These are phyloP conservation scores for Penicillium bovifimosum DNA, from an alignment of 495 filamentous ascomycete genomes.

Conservation along the genomic window DNA sequence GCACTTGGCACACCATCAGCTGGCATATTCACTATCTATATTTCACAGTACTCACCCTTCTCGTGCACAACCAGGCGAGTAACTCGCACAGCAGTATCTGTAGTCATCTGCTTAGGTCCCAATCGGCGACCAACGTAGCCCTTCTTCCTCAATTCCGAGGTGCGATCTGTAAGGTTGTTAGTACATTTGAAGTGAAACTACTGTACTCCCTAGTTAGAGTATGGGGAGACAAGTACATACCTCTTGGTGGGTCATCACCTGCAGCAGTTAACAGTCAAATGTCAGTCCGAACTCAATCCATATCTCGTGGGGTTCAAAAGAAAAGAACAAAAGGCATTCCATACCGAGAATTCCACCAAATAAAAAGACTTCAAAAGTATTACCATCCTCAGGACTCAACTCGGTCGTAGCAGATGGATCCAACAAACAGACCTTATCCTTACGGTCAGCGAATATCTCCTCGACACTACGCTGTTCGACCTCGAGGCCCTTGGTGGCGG, in stretches of 20 bases:
- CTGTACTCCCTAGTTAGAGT: neutral
- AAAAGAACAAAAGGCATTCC: constrained; percentile 21
- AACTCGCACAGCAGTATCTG: constrained; percentile 91
- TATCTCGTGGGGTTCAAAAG: neutral
- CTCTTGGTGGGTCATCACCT: constrained; percentile 95
- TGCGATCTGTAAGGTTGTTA: constrained; percentile 62
- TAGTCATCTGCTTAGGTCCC: constrained; percentile 96
- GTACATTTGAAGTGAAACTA: neutral
- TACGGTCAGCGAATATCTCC: constrained; percentile 60
- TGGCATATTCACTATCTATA: neutral
- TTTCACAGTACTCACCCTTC: constrained; percentile 49
- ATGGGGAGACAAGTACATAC: constrained; percentile 46
- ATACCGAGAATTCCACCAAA: constrained; percentile 94
- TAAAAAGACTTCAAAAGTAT: constrained; percentile 80
- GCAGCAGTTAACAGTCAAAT: neutral
- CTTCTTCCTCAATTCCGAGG: constrained; percentile 85
- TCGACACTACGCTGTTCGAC: constrained; percentile 72
- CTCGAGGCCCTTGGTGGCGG: constrained; percentile 52
- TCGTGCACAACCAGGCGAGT: constrained; percentile 84
- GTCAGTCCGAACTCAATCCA: constrained; percentile 13
- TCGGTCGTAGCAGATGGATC: constrained; percentile 80
- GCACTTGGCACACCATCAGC: constrained; percentile 54
- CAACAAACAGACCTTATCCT: constrained; percentile 74
- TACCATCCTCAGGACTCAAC: constrained; percentile 74
- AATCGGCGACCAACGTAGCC: constrained; percentile 84